Evolutionary conservation across 1,284 basidiomycete genomes (phyloP), one percentile per base, ranked within the genome.

Genomic region (Somion occarium): DNA sequence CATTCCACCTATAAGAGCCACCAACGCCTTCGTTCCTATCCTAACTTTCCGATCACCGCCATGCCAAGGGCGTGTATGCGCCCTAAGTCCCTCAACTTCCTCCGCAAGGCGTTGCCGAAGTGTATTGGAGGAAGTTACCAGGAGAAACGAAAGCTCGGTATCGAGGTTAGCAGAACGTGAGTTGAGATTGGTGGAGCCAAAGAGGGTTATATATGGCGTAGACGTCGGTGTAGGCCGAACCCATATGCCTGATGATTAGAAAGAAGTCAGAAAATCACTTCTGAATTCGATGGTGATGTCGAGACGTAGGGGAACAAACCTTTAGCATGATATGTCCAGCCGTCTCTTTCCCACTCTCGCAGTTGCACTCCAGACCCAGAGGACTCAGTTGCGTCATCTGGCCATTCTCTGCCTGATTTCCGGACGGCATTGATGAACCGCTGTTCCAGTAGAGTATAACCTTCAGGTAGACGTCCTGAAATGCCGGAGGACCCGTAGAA

Each of bases 241-340:
- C 93, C 93, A 95, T 42, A 95, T 82, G 38, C 93, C 93, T 94
- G 57, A 54, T 61, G 55, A 44, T 48, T 50, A 46, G 38, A 20
- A 24, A 41, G 38, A 26, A 54, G 49, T 34, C 46, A 46, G 51
- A 30, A 27, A 20, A 34, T 34, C 15, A 15, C 7, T 7, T 15
- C 30, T 15, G 30, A 15, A 15, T 15, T 34, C 30, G 15, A 34
- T 7, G 7, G 30, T 7, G 7, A 34, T 34, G 30, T 34, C 15
- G 15, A 34, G 7, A 34, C 7, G 15, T 34, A 34, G 7, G 7
- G 7, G 30, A 7, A 52, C 58, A 49, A 57, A 93, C 95, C 96
- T 79, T 98, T 99, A 26, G 94, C 91, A 63, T 99, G 96, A 71
- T 99, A 99, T 0, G 96, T 99, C 97, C 97, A 99, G 0, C 88